Conservation (phyloP, 208 protist species). For the Leishmania aethiopica region DNA sequence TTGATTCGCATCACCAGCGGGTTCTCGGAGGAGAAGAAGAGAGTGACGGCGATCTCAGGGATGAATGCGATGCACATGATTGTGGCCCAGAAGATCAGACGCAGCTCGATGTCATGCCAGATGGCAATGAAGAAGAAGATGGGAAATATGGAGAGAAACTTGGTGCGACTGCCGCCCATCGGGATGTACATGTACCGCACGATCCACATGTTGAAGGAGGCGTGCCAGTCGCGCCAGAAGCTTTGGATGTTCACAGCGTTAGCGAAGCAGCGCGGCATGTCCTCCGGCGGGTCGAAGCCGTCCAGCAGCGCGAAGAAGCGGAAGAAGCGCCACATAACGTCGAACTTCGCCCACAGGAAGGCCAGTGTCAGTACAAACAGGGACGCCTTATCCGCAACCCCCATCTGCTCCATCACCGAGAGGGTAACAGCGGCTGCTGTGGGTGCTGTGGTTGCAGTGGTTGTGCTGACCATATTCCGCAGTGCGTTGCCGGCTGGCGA, state of each 20-base stretch:
- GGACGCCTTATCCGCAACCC: conserved; percentile 14
- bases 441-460: neutral
- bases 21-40: conserved; percentile 37
- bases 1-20: conserved; percentile 27
- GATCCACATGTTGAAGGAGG: conserved; percentile 94
- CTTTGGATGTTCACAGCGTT: conserved; percentile 85
- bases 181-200: conserved; percentile 95
- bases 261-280: conserved; percentile 90
- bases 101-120: conserved; percentile 91
- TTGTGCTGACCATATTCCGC: neutral
- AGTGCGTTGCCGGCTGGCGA: neutral
- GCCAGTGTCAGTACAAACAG: conserved; percentile 58
- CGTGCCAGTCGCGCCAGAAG: conserved; percentile 95
- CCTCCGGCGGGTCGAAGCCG: conserved; percentile 87
- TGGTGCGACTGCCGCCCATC: conserved; percentile 75
- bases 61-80: conserved; percentile 72
- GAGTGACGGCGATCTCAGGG: conserved; percentile 64
- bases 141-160: conserved; percentile 73
- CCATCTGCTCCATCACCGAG: conserved; percentile 28
- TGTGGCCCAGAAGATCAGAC: conserved; percentile 68
- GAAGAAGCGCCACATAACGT: conserved; percentile 92
- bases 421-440: neutral
- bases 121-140: conserved; percentile 94
- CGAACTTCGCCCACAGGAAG: conserved; percentile 94
- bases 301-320: conserved; percentile 81